Base-by-base conservation (phyloP, 495 filamentous ascomycete species). In the Cercophora samala region DNA sequence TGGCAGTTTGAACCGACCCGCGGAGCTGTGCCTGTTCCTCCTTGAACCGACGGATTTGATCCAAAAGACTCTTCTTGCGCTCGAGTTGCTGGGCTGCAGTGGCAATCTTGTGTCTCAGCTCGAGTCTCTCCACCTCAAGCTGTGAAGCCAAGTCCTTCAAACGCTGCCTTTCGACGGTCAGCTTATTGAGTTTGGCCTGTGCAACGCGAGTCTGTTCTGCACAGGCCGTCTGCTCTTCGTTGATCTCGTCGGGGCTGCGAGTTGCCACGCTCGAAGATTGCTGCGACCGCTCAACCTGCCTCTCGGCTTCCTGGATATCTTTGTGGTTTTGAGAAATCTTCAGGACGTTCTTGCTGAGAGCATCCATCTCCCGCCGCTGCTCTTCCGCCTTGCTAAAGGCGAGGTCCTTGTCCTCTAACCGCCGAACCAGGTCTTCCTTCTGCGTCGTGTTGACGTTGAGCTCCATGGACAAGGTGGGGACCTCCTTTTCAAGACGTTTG, bases 171-270 rank as follows among this genome's bases (percentile, higher is more conserved):
- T 96, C 92, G 4, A 74, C 75, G 0, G 81, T 84, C 32, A 96
- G 75, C 64, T 88, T 90, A 18, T 81, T 73, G 17, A 93, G 83
- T 26, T 79, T 83, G 37, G 85, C 80, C 70, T 90, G 91, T 11
- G 87, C 70, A n/a, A 76, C 72, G 65, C 87, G 83, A 24, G 86
- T 81, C 72, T 90, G 86, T 66, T 93, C 92, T n/a, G 83, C 84
- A 69, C 88, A 83, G 26, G 79, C 74, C 22, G 86, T 84, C 64
- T 91, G 86, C 61, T 95, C 85, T 18, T 90, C 86, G 69, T 93
- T 91, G 66, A 98, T 91, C 68, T 96, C 91, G 61, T 97, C 90
- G 19, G 92, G 79, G 6, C 90, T 90, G 67, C 89, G 87, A 5
- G 85, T 79, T 18, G 83, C 71, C 2, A 87, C 86, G 68, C 82